Evolutionary conservation across 768 basidiomycete genomes (phyloP).

Genomic region (Lentinula aciculospora): DNA sequence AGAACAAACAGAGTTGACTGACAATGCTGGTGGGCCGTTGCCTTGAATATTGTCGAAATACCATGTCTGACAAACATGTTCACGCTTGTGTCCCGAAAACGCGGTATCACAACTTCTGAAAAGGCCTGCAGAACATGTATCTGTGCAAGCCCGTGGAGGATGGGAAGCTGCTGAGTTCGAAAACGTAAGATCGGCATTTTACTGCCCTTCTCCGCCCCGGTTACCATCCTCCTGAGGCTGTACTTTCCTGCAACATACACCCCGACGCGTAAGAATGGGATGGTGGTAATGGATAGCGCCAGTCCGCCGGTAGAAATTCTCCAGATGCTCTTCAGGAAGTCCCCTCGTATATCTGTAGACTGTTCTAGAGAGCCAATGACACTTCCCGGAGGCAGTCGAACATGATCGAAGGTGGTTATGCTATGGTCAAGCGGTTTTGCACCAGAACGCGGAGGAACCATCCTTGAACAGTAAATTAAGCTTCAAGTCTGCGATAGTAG

Average conservation of each 20-base stretch:
- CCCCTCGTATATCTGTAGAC: not conserved
- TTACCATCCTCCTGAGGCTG: slow-evolving; percentile 12
- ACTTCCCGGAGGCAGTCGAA: slow-evolving; percentile 23
- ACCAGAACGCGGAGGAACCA: slow-evolving; percentile 24
- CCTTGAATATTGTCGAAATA: slow-evolving; percentile 19
- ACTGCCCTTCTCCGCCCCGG: slow-evolving; percentile 2
- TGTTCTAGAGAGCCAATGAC: slow-evolving; percentile 12
- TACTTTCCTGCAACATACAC: slow-evolving; percentile 11
- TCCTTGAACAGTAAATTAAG: slow-evolving; percentile 3
- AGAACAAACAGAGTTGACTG: slow-evolving; percentile 14
- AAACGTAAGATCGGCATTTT: slow-evolving; percentile 26
- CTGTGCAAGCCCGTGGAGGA: slow-evolving; percentile 28
- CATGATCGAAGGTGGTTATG: slow-evolving; percentile 28
- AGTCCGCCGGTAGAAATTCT: slow-evolving; percentile 13
- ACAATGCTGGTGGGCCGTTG: slow-evolving; percentile 9
- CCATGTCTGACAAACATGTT: slow-evolving; percentile 15
- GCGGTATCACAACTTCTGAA: slow-evolving; percentile 12
- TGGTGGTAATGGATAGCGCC: slow-evolving; percentile 3
- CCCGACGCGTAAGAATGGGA: slow-evolving; percentile 7
- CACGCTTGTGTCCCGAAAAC: slow-evolving; percentile 20
- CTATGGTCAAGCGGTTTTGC: slow-evolving; percentile 27
- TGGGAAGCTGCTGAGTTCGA: slow-evolving; percentile 35
- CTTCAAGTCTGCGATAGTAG: no score
- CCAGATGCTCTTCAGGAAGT: slow-evolving; percentile 11
- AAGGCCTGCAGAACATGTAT: slow-evolving; percentile 28